phyloP scores from a whole-genome alignment of 75 land plant genomes.

The Gnetum montanum region DNA sequence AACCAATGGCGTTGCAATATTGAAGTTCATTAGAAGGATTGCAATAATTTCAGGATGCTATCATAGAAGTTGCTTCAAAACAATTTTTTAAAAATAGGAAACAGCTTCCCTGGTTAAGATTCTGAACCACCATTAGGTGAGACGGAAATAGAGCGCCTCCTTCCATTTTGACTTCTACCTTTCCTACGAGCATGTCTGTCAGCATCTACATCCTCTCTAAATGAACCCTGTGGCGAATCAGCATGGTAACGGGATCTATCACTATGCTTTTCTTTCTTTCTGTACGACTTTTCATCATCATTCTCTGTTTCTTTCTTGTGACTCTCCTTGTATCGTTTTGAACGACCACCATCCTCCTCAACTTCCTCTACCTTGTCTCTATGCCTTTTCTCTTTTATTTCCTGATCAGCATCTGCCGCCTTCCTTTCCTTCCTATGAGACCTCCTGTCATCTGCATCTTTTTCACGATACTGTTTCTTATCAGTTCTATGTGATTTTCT shows the following conservation, averaged over 20 bases:
- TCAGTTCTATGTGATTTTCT: constrained; percentile 2
- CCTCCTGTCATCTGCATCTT: background rate
- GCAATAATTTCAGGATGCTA: too few relatives aligned
- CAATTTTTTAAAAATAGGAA: too few relatives aligned
- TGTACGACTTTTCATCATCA: constrained; percentile 18
- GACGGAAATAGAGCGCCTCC: background rate
- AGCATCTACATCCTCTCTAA: constrained; percentile 4
- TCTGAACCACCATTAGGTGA: background rate
- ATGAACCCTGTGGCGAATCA: constrained; percentile 16
- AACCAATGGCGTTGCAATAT: too few relatives aligned
- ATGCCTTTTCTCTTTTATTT: constrained; percentile 17
- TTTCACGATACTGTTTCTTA: background rate
- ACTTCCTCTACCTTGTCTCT: constrained; percentile 8
- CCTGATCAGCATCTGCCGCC: constrained; percentile 16
- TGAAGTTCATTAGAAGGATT: too few relatives aligned
- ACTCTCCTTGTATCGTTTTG: background rate
- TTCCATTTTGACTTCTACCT: background rate
- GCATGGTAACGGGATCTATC: constrained; percentile 16
- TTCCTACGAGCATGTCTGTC: constrained; percentile 2
- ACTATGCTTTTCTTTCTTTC: constrained; percentile 19
- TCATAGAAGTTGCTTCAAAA: too few relatives aligned
- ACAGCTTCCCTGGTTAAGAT: background rate
- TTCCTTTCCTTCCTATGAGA: background rate
- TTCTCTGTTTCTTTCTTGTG: constrained; percentile 11
- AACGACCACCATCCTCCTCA: constrained; percentile 14